phyloP scores from a whole-genome alignment of 2,329 filamentous ascomycete genomes.

The Fusarium sp. region DNA sequence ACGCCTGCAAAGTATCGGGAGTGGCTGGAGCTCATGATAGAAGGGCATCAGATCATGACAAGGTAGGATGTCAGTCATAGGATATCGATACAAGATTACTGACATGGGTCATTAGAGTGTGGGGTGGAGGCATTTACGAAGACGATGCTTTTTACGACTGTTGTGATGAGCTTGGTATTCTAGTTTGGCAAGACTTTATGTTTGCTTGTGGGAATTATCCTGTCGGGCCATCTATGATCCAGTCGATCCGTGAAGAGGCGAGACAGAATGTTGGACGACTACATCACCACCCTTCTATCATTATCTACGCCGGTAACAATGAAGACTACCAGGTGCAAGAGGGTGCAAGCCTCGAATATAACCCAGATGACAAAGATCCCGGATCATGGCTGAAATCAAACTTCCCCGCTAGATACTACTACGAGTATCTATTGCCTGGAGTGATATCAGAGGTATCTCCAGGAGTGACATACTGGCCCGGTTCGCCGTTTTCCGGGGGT shows the following conservation, averaged over 20 bases:
- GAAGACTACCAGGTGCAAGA: slow-evolving; percentile 13
- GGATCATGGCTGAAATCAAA: slow-evolving; percentile 5
- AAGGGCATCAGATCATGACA: slow-evolving; percentile 7
- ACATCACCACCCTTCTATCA: slow-evolving; percentile 1
- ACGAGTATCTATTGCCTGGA: slow-evolving; percentile 1
- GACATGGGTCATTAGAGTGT: neutral
- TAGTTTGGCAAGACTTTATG: slow-evolving; percentile 11
- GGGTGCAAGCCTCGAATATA: neutral
- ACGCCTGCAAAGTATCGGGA: neutral
- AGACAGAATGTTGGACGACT: neutral
- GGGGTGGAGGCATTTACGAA: slow-evolving; percentile 9
- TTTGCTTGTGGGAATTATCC: slow-evolving; percentile 8
- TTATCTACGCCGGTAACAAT: slow-evolving; percentile 1
- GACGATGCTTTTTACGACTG: slow-evolving; percentile 4
- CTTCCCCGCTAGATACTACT: slow-evolving; percentile 5
- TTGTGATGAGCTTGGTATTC: slow-evolving; percentile 4
- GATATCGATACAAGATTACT: no score
- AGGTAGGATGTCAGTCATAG: neutral
- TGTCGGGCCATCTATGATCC: neutral
- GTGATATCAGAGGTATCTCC: neutral
- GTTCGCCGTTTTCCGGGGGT: neutral
- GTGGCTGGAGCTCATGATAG: slow-evolving; percentile 2
- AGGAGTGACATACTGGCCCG: neutral
- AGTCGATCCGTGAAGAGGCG: neutral
- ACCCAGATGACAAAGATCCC: neutral